Evolutionary conservation across 805 yeast species (phyloP), one percentile per base, ranked within the genome.

Genomic region (Metschnikowia hibisci): DNA sequence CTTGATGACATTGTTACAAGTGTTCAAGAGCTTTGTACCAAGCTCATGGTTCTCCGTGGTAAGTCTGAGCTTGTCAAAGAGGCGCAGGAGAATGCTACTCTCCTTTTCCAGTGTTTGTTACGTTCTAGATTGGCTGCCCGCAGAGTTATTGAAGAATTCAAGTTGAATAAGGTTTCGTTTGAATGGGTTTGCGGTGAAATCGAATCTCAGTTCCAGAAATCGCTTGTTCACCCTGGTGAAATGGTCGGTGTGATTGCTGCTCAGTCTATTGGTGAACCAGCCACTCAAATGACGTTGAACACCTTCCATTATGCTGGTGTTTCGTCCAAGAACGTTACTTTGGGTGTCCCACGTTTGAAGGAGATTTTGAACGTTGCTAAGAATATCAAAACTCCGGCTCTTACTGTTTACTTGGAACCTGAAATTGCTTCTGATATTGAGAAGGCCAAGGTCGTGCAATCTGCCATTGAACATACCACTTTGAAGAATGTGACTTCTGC

Each of bases 251-350:
- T 90, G 41, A 78, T 90, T 59, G 97, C 97, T 41, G 96, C 97
- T 2, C 97, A 90, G 63, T 87, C 96, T 34, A 93, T 93, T 72
- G 99, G 99, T 70, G 99, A 91, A 62, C 99, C 99, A 16, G 99
- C 98, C 63, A 93, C 99, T 0, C 99, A 93, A 70, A 93, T 93
- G 99, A 93, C 99, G 4, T 76, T 78, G 63, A 78, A 78, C 61
- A 78, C 83, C 55, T 91, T 91, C 87, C 99, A 93, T 75, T 93
- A 93, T 76, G 99, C 99, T 58, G 99, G 99, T 76, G 99, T 93
- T 45, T 98, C 99, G 28, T 86, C 96, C 36, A 93, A 91, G 97
- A 93, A 93, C 72, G 96, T 91, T 52, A 93, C 99, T 0, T 78
- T 93, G 54, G 99, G 99, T 79, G 99, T 93, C 41, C 99, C 99